phyloP scores from a whole-genome alignment of 331 rosid species.

The Quercus tomentella region DNA sequence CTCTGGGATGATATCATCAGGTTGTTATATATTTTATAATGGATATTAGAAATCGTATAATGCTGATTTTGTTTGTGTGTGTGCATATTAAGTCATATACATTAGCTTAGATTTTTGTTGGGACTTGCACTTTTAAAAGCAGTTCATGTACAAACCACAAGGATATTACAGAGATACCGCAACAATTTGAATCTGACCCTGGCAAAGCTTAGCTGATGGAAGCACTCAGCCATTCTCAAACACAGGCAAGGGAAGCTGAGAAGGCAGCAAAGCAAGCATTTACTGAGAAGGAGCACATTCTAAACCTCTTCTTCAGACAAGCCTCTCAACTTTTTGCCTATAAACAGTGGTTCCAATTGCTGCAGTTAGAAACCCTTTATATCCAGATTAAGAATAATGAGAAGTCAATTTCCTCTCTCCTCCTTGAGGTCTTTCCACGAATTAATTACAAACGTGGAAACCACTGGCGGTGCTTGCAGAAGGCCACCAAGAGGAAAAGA shows the following conservation, averaged over 20 bases:
- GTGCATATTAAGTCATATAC: neutral
- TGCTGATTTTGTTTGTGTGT: neutral
- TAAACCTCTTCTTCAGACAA: conserved; percentile 59
- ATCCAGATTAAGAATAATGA: conserved; percentile 36
- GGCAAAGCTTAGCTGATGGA: conserved; percentile 61
- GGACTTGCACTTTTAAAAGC: conserved; percentile 21
- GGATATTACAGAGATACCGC: conserved; percentile 23
- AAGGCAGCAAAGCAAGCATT: conserved; percentile 60
- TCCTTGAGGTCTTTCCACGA: conserved; percentile 40
- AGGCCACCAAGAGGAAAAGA: conserved; percentile 15
- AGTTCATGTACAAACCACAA: conserved; percentile 26
- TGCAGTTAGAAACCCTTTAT: conserved; percentile 56
- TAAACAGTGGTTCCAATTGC: conserved; percentile 64
- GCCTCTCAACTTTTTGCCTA: conserved; percentile 82
- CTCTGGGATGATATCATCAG: neutral
- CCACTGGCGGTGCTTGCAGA: conserved; percentile 19
- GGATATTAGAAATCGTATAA: neutral
- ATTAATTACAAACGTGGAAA: conserved; percentile 35
- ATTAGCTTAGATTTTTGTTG: conserved; percentile 6
- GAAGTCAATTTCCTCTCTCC: conserved; percentile 27
- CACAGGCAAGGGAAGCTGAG: conserved; percentile 91
- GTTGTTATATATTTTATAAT: neutral
- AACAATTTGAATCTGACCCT: conserved; percentile 31
- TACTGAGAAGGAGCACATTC: conserved; percentile 63
- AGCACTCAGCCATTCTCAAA: conserved; percentile 84